Conservation (phyloP, 257 asterid species). For the Nyctanthes arbortristis region DNA sequence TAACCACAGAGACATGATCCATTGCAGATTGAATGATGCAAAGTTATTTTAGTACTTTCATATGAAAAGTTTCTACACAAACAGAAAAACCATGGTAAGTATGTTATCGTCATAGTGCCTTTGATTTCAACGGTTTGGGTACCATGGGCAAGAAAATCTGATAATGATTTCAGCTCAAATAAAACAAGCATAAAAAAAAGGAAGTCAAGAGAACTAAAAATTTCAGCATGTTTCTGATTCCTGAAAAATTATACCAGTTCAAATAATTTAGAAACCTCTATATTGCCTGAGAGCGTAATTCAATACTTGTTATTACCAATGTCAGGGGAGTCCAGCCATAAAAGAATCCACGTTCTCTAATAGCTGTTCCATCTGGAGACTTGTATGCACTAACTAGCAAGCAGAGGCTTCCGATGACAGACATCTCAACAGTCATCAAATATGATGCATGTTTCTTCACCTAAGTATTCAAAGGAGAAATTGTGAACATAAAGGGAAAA, state of each 20-base stretch:
- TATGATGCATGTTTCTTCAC: constrained; percentile 87
- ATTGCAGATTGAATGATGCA: not conserved
- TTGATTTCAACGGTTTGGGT: not conserved
- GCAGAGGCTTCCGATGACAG: constrained; percentile 90
- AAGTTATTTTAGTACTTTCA: not conserved
- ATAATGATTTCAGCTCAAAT: constrained; percentile 10
- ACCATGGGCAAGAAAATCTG: not conserved
- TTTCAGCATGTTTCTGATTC: not conserved
- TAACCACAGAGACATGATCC: not conserved
- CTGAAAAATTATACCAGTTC: not conserved
- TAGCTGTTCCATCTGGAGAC: constrained; percentile 90
- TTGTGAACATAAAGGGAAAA: constrained; percentile 12
- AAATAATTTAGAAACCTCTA: constrained; percentile 14
- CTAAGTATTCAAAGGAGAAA: constrained; percentile 33
- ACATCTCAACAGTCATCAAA: constrained; percentile 98
- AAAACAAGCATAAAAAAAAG: not conserved
- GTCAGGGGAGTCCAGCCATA: constrained; percentile 89
- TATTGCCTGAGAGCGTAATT: constrained; percentile 5
- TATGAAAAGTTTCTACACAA: not conserved
- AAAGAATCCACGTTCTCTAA: constrained; percentile 75
- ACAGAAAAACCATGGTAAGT: not conserved
- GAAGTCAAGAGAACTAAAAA: not conserved
- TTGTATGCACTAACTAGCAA: constrained; percentile 76
- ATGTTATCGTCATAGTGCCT: not conserved
- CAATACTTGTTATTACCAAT: constrained; percentile 50